A percentile compares a stretch with the other conserved stretches of the same genome.
Conservation (phyloP, 768 basidiomycete genomes). For the Galerina marginata region DNA sequence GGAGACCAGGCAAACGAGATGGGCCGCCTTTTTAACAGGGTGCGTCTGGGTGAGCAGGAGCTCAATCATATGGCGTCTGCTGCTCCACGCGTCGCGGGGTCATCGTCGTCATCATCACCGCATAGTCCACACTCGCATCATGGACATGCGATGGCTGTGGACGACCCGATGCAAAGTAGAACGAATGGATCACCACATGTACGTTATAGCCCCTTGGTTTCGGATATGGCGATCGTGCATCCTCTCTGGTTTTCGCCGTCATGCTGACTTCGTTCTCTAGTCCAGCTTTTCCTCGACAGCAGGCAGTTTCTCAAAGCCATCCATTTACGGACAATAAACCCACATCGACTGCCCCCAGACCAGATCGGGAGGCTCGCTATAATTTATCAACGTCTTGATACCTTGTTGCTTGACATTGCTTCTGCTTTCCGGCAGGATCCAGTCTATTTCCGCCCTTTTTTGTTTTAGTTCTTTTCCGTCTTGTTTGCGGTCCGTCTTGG, state of each 20-base stretch:
- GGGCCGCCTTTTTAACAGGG: slow-evolving; percentile 53
- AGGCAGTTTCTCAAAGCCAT: slow-evolving; percentile 29
- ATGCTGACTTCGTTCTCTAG: slow-evolving; percentile 12
- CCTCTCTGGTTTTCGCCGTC: slow-evolving; percentile 2
- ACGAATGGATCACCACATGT: slow-evolving; percentile 33
- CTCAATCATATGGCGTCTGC: slow-evolving; percentile 54
- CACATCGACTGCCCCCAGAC: neutral
- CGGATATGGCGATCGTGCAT: neutral
- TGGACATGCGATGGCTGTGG: slow-evolving; percentile 34
- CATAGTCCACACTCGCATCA: slow-evolving; percentile 13
- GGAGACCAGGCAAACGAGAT: slow-evolving; percentile 79
- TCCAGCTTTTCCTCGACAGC: slow-evolving; percentile 16
- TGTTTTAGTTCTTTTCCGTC: neutral
- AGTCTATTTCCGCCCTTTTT: no score
- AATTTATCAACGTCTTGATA: slow-evolving; percentile 6
- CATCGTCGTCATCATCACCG: slow-evolving; percentile 24
- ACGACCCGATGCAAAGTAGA: slow-evolving; percentile 27
- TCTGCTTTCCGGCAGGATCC: neutral
- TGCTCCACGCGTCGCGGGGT: slow-evolving; percentile 39
- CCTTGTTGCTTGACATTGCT: neutral
- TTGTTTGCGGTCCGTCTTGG: neutral
- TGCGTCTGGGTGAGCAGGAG: slow-evolving; percentile 47
- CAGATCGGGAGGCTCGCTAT: neutral
- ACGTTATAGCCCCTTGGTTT: slow-evolving; percentile 10
- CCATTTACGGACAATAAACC: slow-evolving; percentile 31